Percentiles rank a stretch among this genome's conserved stretches.
These are phyloP conservation scores for Kluyveromyces dobzhanskii DNA, from an alignment of 805 yeast species.

Conservation along the genomic window DNA sequence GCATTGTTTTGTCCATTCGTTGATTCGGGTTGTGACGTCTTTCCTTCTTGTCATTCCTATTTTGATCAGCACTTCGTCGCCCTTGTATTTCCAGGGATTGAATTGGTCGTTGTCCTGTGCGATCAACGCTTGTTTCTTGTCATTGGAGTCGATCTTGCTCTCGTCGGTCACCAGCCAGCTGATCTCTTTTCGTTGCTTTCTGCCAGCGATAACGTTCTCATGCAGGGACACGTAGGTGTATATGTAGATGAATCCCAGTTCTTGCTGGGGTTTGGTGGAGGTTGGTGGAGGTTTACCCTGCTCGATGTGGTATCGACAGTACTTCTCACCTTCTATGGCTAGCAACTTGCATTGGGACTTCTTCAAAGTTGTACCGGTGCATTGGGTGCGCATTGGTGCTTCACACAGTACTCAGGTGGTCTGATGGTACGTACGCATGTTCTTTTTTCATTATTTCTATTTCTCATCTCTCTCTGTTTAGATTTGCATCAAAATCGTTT, in stretches of 20 bases:
- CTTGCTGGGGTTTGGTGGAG: constrained; percentile 2
- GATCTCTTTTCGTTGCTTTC: neutral
- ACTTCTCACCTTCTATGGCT: constrained; percentile 6
- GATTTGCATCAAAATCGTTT: no score
- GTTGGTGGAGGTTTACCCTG: constrained; percentile 1
- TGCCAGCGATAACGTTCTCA: neutral
- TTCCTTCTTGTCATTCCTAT: constrained; percentile 26
- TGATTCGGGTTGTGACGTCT: constrained; percentile 18
- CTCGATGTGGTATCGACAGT: constrained; percentile 16
- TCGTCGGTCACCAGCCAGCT: neutral
- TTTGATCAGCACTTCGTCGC: constrained; percentile 19
- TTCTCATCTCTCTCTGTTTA: no score
- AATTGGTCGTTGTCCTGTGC: no score
- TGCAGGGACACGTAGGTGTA: constrained; percentile 17
- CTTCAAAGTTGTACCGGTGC: constrained; percentile 21
- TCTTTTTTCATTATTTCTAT: no score
- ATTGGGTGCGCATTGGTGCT: neutral
- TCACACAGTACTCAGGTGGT: no score
- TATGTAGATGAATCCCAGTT: constrained; percentile 21
- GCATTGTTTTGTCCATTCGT: constrained; percentile 24
- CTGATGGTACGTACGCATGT: no score
- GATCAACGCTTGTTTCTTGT: neutral
- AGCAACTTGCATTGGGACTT: constrained; percentile 16
- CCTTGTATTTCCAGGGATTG: constrained; percentile 2
- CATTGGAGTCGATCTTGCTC: neutral